Evolutionary conservation across 176 grass and related monocot species (phyloP).

Genomic region (Aegilops bicornis): DNA sequence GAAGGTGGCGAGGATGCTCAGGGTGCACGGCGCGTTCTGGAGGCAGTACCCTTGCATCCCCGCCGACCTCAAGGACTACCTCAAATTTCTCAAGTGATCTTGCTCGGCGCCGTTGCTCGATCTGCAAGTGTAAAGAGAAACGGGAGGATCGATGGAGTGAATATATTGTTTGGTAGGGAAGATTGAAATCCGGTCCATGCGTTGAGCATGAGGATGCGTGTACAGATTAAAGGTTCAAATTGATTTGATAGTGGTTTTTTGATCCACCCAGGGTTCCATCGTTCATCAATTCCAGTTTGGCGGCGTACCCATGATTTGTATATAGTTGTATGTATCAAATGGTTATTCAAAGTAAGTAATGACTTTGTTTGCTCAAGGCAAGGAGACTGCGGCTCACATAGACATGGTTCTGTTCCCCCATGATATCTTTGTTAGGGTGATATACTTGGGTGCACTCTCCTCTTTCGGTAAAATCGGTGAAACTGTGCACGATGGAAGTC

Average conservation of each 20-base stretch:
- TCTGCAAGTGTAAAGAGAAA: not conserved
- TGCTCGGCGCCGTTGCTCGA: not conserved
- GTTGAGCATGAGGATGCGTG: not conserved
- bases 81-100: slow-evolving; percentile 43
- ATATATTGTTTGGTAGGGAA: not conserved
- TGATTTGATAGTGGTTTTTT: not conserved
- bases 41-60: slow-evolving; percentile 78
- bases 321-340: not conserved
- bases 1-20: slow-evolving; percentile 57
- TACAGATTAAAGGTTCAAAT: not conserved
- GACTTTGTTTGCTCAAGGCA: not conserved
- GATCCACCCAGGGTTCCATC: not conserved
- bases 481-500: too few species aligned
- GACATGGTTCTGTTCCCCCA: too few species aligned
- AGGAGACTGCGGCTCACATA: too few species aligned
- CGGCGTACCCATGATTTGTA: not conserved
- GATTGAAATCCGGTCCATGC: not conserved
- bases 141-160: not conserved
- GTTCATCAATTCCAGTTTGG: not conserved
- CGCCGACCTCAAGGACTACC: slow-evolving; percentile 54
- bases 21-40: slow-evolving; percentile 59
- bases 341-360: not conserved
- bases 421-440: too few species aligned
- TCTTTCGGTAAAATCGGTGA: too few species aligned
- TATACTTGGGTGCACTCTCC: too few species aligned